Evolutionary conservation across 2,329 filamentous ascomycete species (phyloP), one percentile per base, ranked within the genome.

Genomic region (Fusarium citri): DNA sequence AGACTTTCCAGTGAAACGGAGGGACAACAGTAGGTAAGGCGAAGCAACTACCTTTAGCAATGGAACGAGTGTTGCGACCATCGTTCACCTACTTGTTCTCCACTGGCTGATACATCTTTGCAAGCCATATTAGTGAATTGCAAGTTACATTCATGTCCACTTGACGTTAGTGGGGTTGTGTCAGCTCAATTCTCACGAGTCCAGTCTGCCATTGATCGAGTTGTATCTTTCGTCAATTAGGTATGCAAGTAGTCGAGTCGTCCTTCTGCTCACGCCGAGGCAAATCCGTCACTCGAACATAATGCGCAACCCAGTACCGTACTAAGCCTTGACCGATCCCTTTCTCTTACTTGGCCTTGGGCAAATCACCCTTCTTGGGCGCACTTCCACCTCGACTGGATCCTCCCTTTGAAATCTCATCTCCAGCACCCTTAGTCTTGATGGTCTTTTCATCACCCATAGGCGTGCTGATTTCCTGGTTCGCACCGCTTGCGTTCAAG

Each of bases 401-500:
- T n/a, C 78, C 79, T 2, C 76, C 76, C 71, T 79, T 79, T 25
- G 74, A 73, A 25, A 79, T 78, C 68, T 81, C 79, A 45, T 70
- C 66, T 23, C 78, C 79, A 4, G 75, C 74, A 3, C 75, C 76
- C 34, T 73, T 76, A 40, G 79, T 74, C 62, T 79, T 78, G 6
- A 73, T 74, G 14, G 76, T 68, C 62, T 81, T 79, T 59, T 78
- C 73, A 55, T 81, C 76, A 8, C 78, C 79, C 59, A 78, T 76
- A 8, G 80, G 76, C 71, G 78, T 80, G 26, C 82, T 83, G 20
- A 85, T 72, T 8, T 78, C 77, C 70, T 81, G 76, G 74, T 86
- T 82, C 41, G 85, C 82, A 14, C 83, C 81, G 73, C 81, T 84
- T 15, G 76, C 74, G 8, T 84, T 75, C 18, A 87, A 75, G 37